Percentiles rank a stretch among this genome's conserved stretches.
phyloP scores from a whole-genome alignment of 306 rosid species.

The Dicorynia guianensis region DNA sequence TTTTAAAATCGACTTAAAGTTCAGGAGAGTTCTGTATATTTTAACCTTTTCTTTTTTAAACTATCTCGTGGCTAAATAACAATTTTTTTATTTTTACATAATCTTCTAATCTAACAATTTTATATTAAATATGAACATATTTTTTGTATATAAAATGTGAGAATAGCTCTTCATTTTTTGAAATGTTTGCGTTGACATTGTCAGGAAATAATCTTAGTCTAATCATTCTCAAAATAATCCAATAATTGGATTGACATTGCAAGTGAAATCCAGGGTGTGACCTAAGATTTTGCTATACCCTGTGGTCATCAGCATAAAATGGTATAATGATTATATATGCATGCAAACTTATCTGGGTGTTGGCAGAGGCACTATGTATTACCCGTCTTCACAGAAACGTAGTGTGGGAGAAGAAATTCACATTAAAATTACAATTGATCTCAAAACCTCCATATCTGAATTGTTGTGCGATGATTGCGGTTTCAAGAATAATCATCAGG shows the following conservation, averaged over 20 bases:
- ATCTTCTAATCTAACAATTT: too few relatives aligned
- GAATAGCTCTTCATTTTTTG: too few relatives aligned
- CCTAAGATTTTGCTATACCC: neutral
- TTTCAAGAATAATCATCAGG: conserved; percentile 73
- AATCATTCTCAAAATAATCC: neutral
- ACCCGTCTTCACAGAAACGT: neutral
- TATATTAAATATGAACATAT: too few relatives aligned
- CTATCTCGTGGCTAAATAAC: too few relatives aligned
- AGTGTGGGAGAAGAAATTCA: neutral
- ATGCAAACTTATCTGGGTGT: neutral
- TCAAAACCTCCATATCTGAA: conserved; percentile 16
- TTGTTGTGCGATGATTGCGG: conserved; percentile 13
- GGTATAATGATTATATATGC: conserved; percentile 6
- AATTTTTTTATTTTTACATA: too few relatives aligned
- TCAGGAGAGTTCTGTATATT: too few relatives aligned
- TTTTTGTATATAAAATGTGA: too few relatives aligned
- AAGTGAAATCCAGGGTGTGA: neutral
- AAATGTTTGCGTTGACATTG: too few relatives aligned
- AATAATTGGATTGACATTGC: neutral
- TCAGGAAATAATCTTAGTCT: neutral
- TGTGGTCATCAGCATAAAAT: conserved; percentile 28
- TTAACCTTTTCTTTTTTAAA: too few relatives aligned
- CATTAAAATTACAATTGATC: conserved; percentile 26
- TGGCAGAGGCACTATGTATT: neutral
- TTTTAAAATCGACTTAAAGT: too few relatives aligned